phyloP scores from a whole-genome alignment of 768 basidiomycete genomes.

The Naganishia onofrii region DNA sequence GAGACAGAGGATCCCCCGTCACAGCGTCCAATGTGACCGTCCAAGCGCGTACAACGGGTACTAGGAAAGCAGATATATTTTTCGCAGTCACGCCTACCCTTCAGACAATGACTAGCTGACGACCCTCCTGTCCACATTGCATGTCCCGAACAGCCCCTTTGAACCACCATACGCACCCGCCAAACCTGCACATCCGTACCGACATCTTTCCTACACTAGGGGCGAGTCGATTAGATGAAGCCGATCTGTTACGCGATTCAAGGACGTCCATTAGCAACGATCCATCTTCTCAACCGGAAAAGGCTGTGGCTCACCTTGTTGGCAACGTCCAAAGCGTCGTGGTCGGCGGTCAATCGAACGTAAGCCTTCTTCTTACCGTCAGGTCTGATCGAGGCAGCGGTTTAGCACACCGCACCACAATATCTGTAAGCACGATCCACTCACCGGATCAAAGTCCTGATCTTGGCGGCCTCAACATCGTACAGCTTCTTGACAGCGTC shows the following conservation, averaged over 20 bases:
- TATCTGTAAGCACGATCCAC: too few relatives aligned
- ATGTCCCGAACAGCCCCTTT: background rate
- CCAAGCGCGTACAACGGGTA: slow-evolving; percentile 3
- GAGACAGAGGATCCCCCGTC: slow-evolving; percentile 26
- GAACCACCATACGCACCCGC: background rate
- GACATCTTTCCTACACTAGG: slow-evolving; percentile 28
- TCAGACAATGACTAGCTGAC: slow-evolving; percentile 2
- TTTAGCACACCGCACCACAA: background rate
- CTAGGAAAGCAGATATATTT: slow-evolving; percentile 18
- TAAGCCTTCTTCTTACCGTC: slow-evolving; percentile 99
- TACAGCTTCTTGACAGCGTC: slow-evolving; percentile 99
- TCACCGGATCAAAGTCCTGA: slow-evolving; percentile 97
- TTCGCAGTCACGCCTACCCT: background rate
- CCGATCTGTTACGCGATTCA: slow-evolving; percentile 65
- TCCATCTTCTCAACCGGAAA: too few relatives aligned
- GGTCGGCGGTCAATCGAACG: slow-evolving; percentile 89
- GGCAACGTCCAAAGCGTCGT: slow-evolving; percentile 92
- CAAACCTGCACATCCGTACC: slow-evolving; percentile 12
- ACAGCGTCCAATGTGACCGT: slow-evolving; percentile 13
- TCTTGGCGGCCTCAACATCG: slow-evolving; percentile 90
- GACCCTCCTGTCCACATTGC: background rate
- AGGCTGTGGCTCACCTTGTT: slow-evolving; percentile 71
- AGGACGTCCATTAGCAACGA: slow-evolving; percentile 6
- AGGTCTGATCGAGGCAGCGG: slow-evolving; percentile 59
- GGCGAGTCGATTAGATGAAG: slow-evolving; percentile 67